Conservation (phyloP, 2,329 filamentous ascomycete species). For the Trichoderma sp. region DNA sequence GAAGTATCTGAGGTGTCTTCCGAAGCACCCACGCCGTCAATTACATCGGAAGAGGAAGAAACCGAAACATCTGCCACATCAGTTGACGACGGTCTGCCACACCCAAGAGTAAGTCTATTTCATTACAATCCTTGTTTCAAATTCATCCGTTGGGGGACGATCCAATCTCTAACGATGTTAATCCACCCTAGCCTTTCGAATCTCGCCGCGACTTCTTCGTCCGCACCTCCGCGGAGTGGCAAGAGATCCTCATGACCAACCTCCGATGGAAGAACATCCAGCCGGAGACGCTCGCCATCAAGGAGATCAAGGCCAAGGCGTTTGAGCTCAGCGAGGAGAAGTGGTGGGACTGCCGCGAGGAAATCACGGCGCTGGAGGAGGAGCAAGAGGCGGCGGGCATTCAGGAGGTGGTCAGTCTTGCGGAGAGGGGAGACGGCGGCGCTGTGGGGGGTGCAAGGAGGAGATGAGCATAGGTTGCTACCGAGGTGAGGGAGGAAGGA, state of each 20-base stretch:
- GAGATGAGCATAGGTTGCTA: too few species aligned
- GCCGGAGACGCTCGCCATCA: constrained; percentile 68
- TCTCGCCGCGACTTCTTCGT: constrained; percentile 87
- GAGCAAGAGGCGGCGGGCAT: constrained; percentile 95
- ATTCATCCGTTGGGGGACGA: neutral
- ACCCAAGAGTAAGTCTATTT: constrained; percentile 51
- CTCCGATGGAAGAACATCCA: constrained; percentile 65
- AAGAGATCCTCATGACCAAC: constrained; percentile 75
- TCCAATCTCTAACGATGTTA: neutral
- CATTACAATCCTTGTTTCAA: neutral
- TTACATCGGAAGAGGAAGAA: constrained; percentile 43
- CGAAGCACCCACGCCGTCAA: constrained; percentile 31
- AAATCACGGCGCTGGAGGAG: constrained; percentile 86
- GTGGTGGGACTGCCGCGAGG: constrained; percentile 98
- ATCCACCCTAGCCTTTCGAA: constrained; percentile 71
- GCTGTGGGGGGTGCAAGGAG: constrained; percentile 33
- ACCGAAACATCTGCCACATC: constrained; percentile 48
- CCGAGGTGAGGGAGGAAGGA: constrained; percentile 23
- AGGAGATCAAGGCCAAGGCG: constrained; percentile 88
- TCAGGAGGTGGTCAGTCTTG: constrained; percentile 85
- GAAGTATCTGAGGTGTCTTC: constrained; percentile 40
- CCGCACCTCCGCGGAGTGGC: constrained; percentile 85
- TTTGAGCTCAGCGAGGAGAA: constrained; percentile 92
- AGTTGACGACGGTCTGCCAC: constrained; percentile 72
- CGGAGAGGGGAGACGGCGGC: constrained; percentile 63